Evolutionary conservation across 257 asterid species (phyloP).

Genomic region (Solanum lycopersicoides): DNA sequence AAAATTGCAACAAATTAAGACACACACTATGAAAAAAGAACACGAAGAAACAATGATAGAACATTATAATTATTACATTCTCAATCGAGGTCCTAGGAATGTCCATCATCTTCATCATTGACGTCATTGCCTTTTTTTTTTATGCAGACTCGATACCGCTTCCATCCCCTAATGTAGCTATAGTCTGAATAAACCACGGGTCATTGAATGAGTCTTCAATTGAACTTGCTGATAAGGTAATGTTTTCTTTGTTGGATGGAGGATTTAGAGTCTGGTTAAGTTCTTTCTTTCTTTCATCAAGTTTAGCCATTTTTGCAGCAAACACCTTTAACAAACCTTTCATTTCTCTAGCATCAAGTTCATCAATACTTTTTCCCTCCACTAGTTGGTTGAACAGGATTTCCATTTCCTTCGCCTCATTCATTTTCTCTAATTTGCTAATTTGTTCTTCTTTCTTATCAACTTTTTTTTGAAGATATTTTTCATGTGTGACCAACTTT

Average conservation of each 20-base stretch:
- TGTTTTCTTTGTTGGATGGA: neutral
- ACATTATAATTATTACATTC: neutral
- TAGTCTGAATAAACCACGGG: neutral
- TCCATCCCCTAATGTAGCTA: neutral
- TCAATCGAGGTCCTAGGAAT: neutral
- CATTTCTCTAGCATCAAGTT: constrained; percentile 17
- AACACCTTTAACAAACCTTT: constrained; percentile 6
- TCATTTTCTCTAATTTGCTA: neutral
- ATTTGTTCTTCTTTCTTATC: neutral
- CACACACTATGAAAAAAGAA: neutral
- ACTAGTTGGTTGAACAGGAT: constrained; percentile 11
- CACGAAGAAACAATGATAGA: neutral
- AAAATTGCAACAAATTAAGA: neutral
- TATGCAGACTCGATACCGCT: neutral
- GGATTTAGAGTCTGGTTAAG: neutral
- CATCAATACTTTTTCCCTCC: constrained; percentile 10
- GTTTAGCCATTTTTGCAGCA: constrained; percentile 15
- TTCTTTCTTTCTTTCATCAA: constrained; percentile 6
- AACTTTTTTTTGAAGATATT: constrained; percentile 13
- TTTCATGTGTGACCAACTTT: constrained; percentile 16
- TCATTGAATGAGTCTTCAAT: neutral
- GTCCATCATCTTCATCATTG: neutral
- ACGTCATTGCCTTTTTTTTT: neutral
- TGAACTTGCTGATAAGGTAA: neutral
- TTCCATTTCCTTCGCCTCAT: neutral